phyloP scores from a whole-genome alignment of 2,329 filamentous ascomycete species.

The Curvularia sp. region DNA sequence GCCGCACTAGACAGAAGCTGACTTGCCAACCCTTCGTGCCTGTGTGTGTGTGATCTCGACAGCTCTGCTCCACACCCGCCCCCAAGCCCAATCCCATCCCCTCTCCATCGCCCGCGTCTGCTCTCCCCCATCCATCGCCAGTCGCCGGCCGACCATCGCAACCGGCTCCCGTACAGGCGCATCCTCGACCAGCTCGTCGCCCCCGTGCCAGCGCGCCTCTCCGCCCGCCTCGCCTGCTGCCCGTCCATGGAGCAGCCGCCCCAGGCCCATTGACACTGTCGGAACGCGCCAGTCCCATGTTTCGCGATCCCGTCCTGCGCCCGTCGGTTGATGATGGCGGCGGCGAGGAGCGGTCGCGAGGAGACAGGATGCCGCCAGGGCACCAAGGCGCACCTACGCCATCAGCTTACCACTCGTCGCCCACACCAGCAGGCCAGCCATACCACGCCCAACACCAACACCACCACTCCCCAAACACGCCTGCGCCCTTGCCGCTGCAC shows the following conservation, averaged over 20 bases:
- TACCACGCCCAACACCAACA: constrained; percentile 42
- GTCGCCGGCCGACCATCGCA: constrained; percentile 23
- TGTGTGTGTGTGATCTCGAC: constrained; percentile 29
- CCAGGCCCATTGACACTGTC: constrained; percentile 3
- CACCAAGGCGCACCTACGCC: constrained; percentile 41
- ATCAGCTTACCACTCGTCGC: constrained; percentile 48
- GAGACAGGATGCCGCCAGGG: constrained; percentile 45
- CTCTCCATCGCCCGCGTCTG: constrained; percentile 15
- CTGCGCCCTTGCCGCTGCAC: constrained; percentile 46
- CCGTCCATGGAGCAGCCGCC: constrained; percentile 24
- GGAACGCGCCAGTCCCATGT: constrained; percentile 31
- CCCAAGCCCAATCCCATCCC: constrained; percentile 13
- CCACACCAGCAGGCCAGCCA: constrained; percentile 48
- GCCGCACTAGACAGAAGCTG: constrained; percentile 39
- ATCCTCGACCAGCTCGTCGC: constrained; percentile 16
- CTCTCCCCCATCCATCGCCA: constrained; percentile 18
- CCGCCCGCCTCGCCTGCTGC: constrained; percentile 13
- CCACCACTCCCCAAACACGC: constrained; percentile 44
- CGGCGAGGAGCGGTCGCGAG: constrained; percentile 36
- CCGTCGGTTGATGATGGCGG: constrained; percentile 42
- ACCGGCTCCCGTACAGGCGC: constrained; percentile 26
- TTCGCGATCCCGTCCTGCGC: constrained; percentile 41
- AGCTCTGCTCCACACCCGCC: constrained; percentile 23
- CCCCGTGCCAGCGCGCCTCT: constrained; percentile 13
- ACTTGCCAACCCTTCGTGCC: constrained; percentile 27